Evolutionary conservation across 352 stramenopile species (phyloP).

Genomic region (Pythium insidiosum): DNA sequence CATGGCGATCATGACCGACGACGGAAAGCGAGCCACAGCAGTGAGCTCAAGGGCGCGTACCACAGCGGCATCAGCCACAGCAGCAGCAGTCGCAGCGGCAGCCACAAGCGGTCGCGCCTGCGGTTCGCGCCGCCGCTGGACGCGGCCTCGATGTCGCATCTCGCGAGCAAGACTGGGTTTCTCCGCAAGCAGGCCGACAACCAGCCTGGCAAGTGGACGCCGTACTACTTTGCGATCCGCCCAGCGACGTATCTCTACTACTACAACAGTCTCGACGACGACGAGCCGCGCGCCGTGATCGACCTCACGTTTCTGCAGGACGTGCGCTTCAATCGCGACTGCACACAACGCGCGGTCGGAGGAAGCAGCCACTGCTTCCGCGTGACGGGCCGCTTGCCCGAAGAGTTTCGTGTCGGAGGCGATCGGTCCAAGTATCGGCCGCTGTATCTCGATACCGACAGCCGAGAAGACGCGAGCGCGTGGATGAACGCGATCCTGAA

Average conservation of each 20-base stretch:
- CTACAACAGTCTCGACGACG: conserved; percentile 60
- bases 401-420: conserved; percentile 8
- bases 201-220: conserved; percentile 63
- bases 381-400: conserved; percentile 53
- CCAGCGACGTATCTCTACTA: conserved; percentile 78
- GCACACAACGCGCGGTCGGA: conserved; percentile 58
- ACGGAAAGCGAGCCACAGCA: too few relatives aligned
- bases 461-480: conserved; percentile 29
- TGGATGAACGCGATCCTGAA: conserved; percentile 69
- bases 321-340: conserved; percentile 68
- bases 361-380: conserved; percentile 61
- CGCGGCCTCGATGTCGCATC: conserved; percentile 28
- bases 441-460: conserved; percentile 58
- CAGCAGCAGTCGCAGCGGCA: not conserved
- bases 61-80: not conserved
- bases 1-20: too few relatives aligned
- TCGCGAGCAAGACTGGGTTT: conserved; percentile 50
- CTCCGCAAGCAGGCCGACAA: conserved; percentile 77
- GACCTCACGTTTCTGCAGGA: conserved; percentile 76
- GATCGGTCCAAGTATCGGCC: conserved; percentile 39
- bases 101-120: conserved; percentile 35
- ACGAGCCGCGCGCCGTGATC: conserved; percentile 61
- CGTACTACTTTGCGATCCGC: conserved; percentile 77
- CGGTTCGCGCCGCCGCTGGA: conserved; percentile 47
- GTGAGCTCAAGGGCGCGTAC: not conserved